These are phyloP conservation scores for Rhodotorula sp. DNA, from an alignment of 1,284 basidiomycete species.

Conservation along the genomic window DNA sequence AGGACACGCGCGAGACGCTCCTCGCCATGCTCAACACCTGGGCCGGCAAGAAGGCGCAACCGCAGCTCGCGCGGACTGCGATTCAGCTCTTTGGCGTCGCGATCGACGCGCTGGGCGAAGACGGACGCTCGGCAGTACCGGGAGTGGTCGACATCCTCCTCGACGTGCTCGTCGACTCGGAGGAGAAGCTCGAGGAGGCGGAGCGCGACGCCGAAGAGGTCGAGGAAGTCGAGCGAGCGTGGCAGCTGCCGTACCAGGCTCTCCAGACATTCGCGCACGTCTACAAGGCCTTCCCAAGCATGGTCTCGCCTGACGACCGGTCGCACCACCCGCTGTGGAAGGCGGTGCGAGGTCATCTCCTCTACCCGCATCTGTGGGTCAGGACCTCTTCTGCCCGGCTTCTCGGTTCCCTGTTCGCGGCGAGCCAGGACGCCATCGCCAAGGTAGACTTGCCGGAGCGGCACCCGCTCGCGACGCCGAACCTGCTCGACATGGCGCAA, in stretches of 20 bases:
- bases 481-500: conserved; percentile 69
- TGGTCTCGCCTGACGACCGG: conserved; percentile 45
- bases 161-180: conserved; percentile 57
- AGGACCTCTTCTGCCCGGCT: conserved; percentile 76
- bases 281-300: conserved; percentile 60
- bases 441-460: conserved; percentile 48
- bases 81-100: conserved; percentile 78
- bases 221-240: conserved; percentile 57
- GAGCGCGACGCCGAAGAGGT: conserved; percentile 55
- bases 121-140: conserved; percentile 54
- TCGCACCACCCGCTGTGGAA: conserved; percentile 57
- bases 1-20: conserved; percentile 61
- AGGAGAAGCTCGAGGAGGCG: conserved; percentile 52
- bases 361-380: conserved; percentile 94
- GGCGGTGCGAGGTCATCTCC: conserved; percentile 64
- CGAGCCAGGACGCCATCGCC: conserved; percentile 54
- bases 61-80: conserved; percentile 66
- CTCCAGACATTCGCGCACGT: conserved; percentile 67
- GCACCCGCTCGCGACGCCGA: conserved; percentile 57
- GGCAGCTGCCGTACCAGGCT: conserved; percentile 81
- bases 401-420: conserved; percentile 67
- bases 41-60: conserved; percentile 65
- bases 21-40: conserved; percentile 75
- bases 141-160: conserved; percentile 63
- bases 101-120: conserved; percentile 60